Evolutionary conservation across 176 grass and related monocot species (phyloP).

Genomic region (Thinopyrum elongatum): DNA sequence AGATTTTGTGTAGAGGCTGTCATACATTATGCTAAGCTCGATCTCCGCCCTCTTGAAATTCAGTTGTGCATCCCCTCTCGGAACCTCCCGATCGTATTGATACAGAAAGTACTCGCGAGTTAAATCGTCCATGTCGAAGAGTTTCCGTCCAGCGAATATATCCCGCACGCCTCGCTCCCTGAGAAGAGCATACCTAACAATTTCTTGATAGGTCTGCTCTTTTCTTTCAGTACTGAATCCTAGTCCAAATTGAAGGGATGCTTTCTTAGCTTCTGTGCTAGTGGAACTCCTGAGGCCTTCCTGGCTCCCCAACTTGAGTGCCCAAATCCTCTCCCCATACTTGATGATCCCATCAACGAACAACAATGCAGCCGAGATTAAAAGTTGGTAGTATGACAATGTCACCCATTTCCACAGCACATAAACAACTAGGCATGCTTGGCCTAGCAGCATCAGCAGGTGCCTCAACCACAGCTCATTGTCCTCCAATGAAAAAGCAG

Average conservation of each 20-base stretch:
- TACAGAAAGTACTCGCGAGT: background rate
- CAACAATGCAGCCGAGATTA: background rate
- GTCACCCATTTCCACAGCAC: background rate
- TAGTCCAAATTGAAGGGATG: background rate
- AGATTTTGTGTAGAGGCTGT: slow-evolving; percentile 12
- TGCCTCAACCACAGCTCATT: slow-evolving; percentile 6
- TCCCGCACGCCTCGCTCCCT: background rate
- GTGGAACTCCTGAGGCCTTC: background rate
- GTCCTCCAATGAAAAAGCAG: slow-evolving; percentile 14
- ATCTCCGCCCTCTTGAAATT: background rate
- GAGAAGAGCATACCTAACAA: background rate
- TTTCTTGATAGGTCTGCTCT: background rate
- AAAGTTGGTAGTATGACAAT: background rate
- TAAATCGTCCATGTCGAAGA: background rate
- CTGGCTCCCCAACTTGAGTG: background rate
- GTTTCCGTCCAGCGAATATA: background rate
- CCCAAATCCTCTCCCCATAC: slow-evolving; percentile 4
- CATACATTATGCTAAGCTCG: background rate
- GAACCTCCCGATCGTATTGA: background rate
- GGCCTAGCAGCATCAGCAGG: background rate
- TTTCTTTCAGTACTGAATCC: background rate
- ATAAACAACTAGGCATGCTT: background rate
- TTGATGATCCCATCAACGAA: background rate
- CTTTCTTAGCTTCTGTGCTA: background rate
- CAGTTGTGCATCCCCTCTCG: background rate